Base-by-base conservation (phyloP, 768 basidiomycete species). In the Aureoboletus auriporus region DNA sequence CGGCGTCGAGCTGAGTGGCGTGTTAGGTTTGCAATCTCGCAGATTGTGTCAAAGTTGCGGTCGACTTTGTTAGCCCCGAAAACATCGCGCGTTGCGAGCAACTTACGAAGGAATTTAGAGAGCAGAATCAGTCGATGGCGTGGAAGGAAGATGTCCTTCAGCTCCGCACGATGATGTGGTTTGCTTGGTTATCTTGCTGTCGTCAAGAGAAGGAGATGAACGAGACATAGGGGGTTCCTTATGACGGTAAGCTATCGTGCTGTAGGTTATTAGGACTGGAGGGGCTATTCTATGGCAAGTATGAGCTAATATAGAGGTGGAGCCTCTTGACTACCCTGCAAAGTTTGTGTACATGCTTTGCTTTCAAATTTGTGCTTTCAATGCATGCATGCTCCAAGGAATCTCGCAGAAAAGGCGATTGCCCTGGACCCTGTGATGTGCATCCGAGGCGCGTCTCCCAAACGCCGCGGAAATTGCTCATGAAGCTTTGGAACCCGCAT, bases 131-230 rank as follows among this genome's bases (percentile, higher is more conserved):
- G 64, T 79, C 79, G 43, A 83, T 83, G 74, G 84, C 78, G 37
- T 97, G 94, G 94, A 93, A 94, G 67, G 87, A 92, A 64, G 94
- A 97, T 62, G 89, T 95, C 5, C 73, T 97, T 58, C 91, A 94
- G 70, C 74, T 96, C 52, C 77, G 86, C 49, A 89, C 85, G 49
- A 93, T 93, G 83, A 86, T 96, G 81, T 93, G 92, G 87, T 94
- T 89, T 60, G 86, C 89, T 30, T 93, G 91, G 91, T 69, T 88
- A 57, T 85, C 85, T 41, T 86, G 86, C 51, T 64, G 65, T 46
- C 72, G 71, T 40, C 74, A 77, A 54, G 76, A 78, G 53, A 71
- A 64, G 50, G 66, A 71, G 50, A 69, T 69, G 65, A 67, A 57
- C 37, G 66, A 69, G 52, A 64, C 53, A 8, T 55, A 60, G 47